Base-by-base conservation (phyloP, 2,329 filamentous ascomycete species). In the Niveomyces coronatus region DNA sequence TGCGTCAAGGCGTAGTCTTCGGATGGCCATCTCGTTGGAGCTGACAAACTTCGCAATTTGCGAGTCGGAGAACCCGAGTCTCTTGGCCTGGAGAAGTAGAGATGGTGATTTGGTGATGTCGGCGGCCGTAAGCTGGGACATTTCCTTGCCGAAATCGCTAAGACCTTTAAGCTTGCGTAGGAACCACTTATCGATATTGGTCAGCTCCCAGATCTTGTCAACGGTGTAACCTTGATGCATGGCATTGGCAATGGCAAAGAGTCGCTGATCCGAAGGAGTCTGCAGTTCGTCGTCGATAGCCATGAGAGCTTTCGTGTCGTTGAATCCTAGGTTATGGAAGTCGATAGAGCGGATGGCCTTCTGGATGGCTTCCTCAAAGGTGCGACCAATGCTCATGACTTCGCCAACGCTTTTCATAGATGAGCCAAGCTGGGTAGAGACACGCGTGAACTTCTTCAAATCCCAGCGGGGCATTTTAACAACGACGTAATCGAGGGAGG, bases 351-450 rank as follows among this genome's bases (percentile, higher is more conserved):
- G 82, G 52, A 98, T 98, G 15, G 91, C 91, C 63, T 96, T 98
- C 54, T 98, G 91, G 29, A 98, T 94, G 8, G 91, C 91, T 64
- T 98, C 91, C 62, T 98, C 91, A 51, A 98, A 98, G 1, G 85
- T 94, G 48, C 91, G 73, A 41, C 91, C 91, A 49, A 98, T 95
- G 53, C 84, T 89, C 91, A 98, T 96, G 48, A 98, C 91, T 60
- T 98, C 91, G 55, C 91, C 91, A 37, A 98, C 88, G 74, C 86
- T 94, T 80, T 96, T 98, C 91, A 98, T 98, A 10, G 89, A 94
- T 3, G 91, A 96, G 20, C 88, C 89, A 17, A 98, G 81, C 55
- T 93, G 82, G 1, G 88, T 96, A 4, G 89, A 96, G 16, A 96
- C 91, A 48, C 91, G 80, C 19, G 85, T 94, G 64, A 98, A 98